Percentiles rank a stretch among this genome's conserved stretches.
Evolutionary conservation across 2,329 filamentous ascomycete genomes (phyloP).

Genomic region (Lachnum nothofagi): DNA sequence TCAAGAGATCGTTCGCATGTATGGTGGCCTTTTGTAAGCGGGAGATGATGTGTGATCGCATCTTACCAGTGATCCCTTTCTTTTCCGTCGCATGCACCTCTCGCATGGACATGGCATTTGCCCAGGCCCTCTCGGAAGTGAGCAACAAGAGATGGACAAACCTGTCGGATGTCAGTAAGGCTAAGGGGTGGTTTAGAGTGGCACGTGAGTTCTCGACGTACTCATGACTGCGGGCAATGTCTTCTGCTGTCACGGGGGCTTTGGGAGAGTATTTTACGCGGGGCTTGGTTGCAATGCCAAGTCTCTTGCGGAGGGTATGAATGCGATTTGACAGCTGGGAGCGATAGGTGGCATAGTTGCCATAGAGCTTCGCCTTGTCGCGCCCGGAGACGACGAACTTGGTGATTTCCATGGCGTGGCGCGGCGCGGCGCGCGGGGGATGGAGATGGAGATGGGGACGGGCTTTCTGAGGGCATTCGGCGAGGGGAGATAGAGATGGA

Average conservation of each 20-base stretch:
- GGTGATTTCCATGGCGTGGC: constrained; percentile 72
- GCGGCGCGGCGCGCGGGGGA: too few relatives aligned
- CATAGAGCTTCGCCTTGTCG: constrained; percentile 78
- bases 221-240: constrained; percentile 71
- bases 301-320: constrained; percentile 76
- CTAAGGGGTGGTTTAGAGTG: background rate
- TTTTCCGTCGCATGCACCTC: constrained; percentile 72
- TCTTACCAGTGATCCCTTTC: constrained; percentile 71
- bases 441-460: too few relatives aligned
- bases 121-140: constrained; percentile 86
- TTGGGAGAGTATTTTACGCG: constrained; percentile 79
- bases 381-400: constrained; percentile 72
- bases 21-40: constrained; percentile 74
- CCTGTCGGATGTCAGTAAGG: constrained; percentile 40
- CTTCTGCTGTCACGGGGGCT: constrained; percentile 63
- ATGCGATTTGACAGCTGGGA: constrained; percentile 73
- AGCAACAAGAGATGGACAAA: constrained; percentile 76
- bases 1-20: constrained; percentile 63
- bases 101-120: constrained; percentile 93
- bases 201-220: constrained; percentile 43
- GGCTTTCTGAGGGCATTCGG: too few relatives aligned
- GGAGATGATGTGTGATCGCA: constrained; percentile 83
- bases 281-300: constrained; percentile 77
- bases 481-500: background rate
- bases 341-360: constrained; percentile 84